These are phyloP conservation scores for Panicum hallii DNA, from an alignment of 202 grass and related monocot genomes.

Conservation along the genomic window DNA sequence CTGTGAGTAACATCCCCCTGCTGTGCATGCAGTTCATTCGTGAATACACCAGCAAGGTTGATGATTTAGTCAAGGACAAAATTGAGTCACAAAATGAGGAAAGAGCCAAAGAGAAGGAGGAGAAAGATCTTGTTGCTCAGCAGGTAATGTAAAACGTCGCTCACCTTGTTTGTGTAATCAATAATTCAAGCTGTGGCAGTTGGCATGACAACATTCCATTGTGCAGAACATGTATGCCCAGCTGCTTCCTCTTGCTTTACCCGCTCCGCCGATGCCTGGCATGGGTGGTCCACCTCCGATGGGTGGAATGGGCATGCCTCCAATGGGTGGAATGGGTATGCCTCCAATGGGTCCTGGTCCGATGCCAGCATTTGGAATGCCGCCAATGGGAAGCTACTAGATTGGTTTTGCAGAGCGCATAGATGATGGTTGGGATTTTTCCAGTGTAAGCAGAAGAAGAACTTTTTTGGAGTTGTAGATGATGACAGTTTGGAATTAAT, in stretches of 20 bases:
- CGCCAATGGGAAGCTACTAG: conserved; percentile 87
- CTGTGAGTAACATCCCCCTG: not conserved
- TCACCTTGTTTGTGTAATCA: not conserved
- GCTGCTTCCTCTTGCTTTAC: conserved; percentile 87
- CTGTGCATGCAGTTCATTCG: conserved; percentile 71
- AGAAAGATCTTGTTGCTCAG: conserved; percentile 88
- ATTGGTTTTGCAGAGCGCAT: conserved; percentile 10
- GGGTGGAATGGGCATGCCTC: conserved; percentile 78
- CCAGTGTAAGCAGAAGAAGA: conserved; percentile 21
- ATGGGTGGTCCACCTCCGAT: conserved; percentile 79
- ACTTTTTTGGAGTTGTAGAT: conserved; percentile 46
- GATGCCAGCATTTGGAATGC: conserved; percentile 82
- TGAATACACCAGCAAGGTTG: conserved; percentile 89
- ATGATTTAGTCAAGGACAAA: conserved; percentile 88
- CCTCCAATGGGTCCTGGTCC: conserved; percentile 70
- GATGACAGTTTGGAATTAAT: conserved; percentile 24
- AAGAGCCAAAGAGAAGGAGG: conserved; percentile 84
- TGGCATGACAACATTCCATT: conserved; percentile 42
- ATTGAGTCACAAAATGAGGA: conserved; percentile 84
- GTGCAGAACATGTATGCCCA: conserved; percentile 97
- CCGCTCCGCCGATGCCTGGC: conserved; percentile 75
- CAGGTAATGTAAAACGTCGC: conserved; percentile 56
- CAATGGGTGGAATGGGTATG: conserved; percentile 76
- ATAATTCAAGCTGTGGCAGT: not conserved
- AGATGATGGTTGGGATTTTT: conserved; percentile 32